Evolutionary conservation across 2,329 filamentous ascomycete species (phyloP).

Genomic region (Aureobasidium melanogenum): DNA sequence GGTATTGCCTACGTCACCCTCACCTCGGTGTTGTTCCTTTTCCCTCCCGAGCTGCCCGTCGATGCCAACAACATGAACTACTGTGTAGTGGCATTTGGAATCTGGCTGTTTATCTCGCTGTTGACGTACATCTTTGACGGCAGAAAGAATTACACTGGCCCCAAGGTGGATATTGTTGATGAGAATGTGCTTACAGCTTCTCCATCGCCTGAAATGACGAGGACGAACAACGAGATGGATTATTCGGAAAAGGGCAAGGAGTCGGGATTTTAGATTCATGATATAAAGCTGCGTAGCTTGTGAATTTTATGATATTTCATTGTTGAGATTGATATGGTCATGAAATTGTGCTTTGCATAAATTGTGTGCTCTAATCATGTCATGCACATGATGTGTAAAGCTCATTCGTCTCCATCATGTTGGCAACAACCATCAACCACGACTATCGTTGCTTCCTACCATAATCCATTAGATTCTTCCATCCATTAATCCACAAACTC

Average conservation of each 20-base stretch:
- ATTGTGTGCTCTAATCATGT: too few species aligned
- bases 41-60: slow-evolving; percentile 59
- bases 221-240: neutral
- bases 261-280: neutral
- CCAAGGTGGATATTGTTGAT: slow-evolving; percentile 25
- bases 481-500: neutral
- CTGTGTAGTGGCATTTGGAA: slow-evolving; percentile 48
- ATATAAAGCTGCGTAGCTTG: too few species aligned
- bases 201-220: neutral
- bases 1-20: slow-evolving; percentile 58
- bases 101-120: slow-evolving; percentile 48
- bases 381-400: neutral
- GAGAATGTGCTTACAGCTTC: slow-evolving; percentile 16
- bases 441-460: too few species aligned
- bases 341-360: neutral
- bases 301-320: neutral
- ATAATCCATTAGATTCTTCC: neutral
- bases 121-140: slow-evolving; percentile 54
- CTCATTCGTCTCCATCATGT: neutral
- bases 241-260: slow-evolving; percentile 1
- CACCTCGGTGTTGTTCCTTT: slow-evolving; percentile 68
- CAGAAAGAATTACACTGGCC: slow-evolving; percentile 51
- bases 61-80: slow-evolving; percentile 61
- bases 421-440: neutral
- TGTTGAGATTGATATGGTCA: too few species aligned